Percentiles rank a stretch among this genome's conserved stretches.
Evolutionary conservation across 345 rosid genomes (phyloP).

Genomic region (Abelmoschus esculentus): DNA sequence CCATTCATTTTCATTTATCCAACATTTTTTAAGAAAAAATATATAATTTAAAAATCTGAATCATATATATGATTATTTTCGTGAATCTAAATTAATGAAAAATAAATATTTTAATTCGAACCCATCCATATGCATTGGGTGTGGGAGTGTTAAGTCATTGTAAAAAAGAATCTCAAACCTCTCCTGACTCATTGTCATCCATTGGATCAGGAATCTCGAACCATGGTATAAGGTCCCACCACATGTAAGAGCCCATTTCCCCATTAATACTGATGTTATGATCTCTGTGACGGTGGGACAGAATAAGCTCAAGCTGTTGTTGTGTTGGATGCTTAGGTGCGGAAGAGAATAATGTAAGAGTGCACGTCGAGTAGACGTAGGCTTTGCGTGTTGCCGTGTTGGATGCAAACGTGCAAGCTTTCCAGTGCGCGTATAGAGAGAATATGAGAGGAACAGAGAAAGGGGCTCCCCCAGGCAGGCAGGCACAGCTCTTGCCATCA

Average conservation of each 20-base stretch:
- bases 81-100: too few relatives aligned
- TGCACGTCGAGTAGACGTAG: slow-evolving; percentile 24
- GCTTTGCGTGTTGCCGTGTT: slow-evolving; percentile 23
- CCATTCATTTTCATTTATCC: too few relatives aligned
- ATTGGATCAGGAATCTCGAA: slow-evolving; percentile 25
- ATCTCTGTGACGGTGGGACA: not conserved
- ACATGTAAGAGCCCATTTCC: not conserved
- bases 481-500: slow-evolving; percentile 37
- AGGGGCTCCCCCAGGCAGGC: slow-evolving; percentile 22
- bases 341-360: slow-evolving; percentile 31
- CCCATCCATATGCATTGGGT: too few relatives aligned
- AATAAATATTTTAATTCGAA: too few relatives aligned
- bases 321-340: slow-evolving; percentile 14
- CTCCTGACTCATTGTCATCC: slow-evolving; percentile 6
- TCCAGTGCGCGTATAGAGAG: not conserved
- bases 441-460: not conserved
- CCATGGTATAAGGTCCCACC: slow-evolving; percentile 23
- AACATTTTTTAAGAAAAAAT: too few relatives aligned
- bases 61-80: too few relatives aligned
- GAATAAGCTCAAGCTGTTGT: not conserved
- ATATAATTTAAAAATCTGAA: too few relatives aligned
- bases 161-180: slow-evolving; percentile 1
- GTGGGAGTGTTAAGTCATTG: too few relatives aligned
- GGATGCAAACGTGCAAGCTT: slow-evolving; percentile 11
- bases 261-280: not conserved